Percentiles rank a stretch among this genome's conserved stretches.
Evolutionary conservation across 768 basidiomycete genomes (phyloP).

Genomic region (Termitomyces sp.): DNA sequence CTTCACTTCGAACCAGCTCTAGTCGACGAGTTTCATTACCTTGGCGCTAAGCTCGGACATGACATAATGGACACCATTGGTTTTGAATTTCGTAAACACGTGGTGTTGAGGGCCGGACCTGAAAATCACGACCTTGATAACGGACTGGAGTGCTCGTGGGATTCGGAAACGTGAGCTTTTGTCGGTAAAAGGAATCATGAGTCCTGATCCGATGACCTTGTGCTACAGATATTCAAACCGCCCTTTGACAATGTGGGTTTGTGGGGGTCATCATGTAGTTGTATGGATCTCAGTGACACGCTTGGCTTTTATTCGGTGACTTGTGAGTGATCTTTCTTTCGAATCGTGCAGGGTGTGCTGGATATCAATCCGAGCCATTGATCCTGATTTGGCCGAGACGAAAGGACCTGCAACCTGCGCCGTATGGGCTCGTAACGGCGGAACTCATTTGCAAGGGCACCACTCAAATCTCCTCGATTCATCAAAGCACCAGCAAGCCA

Average conservation of each 20-base stretch:
- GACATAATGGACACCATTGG: no score
- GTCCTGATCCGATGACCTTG: background rate
- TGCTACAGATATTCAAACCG: background rate
- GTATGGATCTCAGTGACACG: background rate
- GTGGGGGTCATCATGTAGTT: background rate
- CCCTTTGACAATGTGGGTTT: background rate
- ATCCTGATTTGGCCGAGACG: background rate
- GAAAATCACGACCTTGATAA: no score
- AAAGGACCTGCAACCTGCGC: background rate
- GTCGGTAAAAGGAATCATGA: background rate
- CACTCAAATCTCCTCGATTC: background rate
- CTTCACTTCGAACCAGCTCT: background rate
- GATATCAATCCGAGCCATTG: background rate
- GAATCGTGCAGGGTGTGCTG: background rate
- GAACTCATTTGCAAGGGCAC: constrained; percentile 1
- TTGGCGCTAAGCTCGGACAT: background rate
- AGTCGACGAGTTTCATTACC: background rate
- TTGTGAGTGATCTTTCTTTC: no score
- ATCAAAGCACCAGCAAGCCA: constrained; percentile 1
- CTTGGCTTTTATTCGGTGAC: background rate
- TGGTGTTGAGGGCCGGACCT: no score
- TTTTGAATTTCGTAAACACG: no score
- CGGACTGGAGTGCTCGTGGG: no score
- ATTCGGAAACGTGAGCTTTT: background rate
- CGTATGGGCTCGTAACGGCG: background rate